A percentile compares a stretch with the other conserved stretches of the same genome.
phyloP scores from a whole-genome alignment of 2,329 filamentous ascomycete species.

The Trichoderma citrinoviride region DNA sequence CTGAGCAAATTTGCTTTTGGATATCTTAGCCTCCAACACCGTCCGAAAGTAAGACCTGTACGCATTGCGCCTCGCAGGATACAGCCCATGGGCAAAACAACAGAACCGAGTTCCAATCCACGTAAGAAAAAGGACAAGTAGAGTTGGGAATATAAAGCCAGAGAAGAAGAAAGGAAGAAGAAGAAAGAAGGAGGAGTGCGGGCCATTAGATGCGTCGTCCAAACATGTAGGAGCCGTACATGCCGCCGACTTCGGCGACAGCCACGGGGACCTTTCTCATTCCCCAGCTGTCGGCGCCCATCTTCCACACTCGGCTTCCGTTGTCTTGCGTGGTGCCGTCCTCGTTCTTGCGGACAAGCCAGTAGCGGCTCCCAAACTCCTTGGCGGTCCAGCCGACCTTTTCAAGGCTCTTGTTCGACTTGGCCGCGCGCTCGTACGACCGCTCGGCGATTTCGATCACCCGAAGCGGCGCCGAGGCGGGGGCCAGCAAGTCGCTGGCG shows the following conservation, averaged over 20 bases:
- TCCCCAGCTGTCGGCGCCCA: slow-evolving; percentile 81
- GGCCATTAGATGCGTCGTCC: slow-evolving; percentile 50
- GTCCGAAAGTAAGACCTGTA: slow-evolving; percentile 6
- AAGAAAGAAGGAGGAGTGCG: background rate
- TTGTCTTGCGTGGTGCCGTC: slow-evolving; percentile 37
- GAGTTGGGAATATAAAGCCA: background rate
- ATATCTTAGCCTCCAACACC: slow-evolving; percentile 24
- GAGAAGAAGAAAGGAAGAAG: background rate
- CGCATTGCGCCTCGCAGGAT: background rate
- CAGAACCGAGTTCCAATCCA: background rate
- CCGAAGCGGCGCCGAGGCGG: slow-evolving; percentile 64
- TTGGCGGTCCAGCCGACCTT: slow-evolving; percentile 67
- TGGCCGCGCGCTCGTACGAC: slow-evolving; percentile 62
- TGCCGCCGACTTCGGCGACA: slow-evolving; percentile 86
- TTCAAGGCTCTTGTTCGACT: slow-evolving; percentile 59
- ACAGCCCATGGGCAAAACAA: background rate
- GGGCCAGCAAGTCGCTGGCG: slow-evolving; percentile 58
- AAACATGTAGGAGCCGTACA: slow-evolving; percentile 76
- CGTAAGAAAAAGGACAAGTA: background rate
- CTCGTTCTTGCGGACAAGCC: slow-evolving; percentile 60
- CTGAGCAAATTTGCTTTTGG: slow-evolving; percentile 17
- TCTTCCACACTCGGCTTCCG: slow-evolving; percentile 70
- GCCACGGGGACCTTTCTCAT: slow-evolving; percentile 92
- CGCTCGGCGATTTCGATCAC: slow-evolving; percentile 74
- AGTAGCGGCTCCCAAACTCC: slow-evolving; percentile 63